Evolutionary conservation across 257 asterid species (phyloP).

Genomic region (Fraxinus cuspidata): DNA sequence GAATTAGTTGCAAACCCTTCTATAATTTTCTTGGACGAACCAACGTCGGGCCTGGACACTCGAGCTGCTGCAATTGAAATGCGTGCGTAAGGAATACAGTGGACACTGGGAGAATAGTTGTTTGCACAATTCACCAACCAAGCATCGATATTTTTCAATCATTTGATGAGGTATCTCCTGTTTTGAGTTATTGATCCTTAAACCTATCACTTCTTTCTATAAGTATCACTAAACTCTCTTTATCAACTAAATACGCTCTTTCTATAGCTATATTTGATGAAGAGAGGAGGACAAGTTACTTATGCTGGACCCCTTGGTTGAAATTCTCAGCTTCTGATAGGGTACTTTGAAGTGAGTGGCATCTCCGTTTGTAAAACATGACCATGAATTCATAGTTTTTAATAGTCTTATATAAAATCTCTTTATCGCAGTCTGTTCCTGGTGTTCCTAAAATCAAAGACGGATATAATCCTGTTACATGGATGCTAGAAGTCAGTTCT

Average conservation of each 20-base stretch:
- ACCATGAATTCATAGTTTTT: not conserved
- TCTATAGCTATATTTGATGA: slow-evolving; percentile 56
- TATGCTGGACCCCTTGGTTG: slow-evolving; percentile 70
- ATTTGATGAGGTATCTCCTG: slow-evolving; percentile 56
- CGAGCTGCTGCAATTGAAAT: slow-evolving; percentile 75
- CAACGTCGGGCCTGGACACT: slow-evolving; percentile 72
- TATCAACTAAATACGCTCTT: slow-evolving; percentile 7
- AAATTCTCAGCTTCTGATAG: slow-evolving; percentile 48
- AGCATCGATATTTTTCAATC: slow-evolving; percentile 74
- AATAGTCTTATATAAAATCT: not conserved
- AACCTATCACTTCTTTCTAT: too few relatives aligned
- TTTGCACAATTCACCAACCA: slow-evolving; percentile 75
- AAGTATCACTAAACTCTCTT: slow-evolving; percentile 14
- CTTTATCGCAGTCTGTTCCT: slow-evolving; percentile 39
- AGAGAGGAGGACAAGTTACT: slow-evolving; percentile 70
- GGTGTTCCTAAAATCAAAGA: slow-evolving; percentile 55
- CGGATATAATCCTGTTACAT: slow-evolving; percentile 70
- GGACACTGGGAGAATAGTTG: slow-evolving; percentile 69
- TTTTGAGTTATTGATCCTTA: not conserved
- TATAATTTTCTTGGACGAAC: slow-evolving; percentile 76
- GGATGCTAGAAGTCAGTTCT: slow-evolving; percentile 69
- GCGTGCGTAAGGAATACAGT: slow-evolving; percentile 77
- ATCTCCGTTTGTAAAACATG: not conserved
- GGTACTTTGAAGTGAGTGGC: slow-evolving; percentile 58
- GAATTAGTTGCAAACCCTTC: slow-evolving; percentile 71